Conservation (phyloP, 768 basidiomycete genomes). For the Leccinum imitatum region DNA sequence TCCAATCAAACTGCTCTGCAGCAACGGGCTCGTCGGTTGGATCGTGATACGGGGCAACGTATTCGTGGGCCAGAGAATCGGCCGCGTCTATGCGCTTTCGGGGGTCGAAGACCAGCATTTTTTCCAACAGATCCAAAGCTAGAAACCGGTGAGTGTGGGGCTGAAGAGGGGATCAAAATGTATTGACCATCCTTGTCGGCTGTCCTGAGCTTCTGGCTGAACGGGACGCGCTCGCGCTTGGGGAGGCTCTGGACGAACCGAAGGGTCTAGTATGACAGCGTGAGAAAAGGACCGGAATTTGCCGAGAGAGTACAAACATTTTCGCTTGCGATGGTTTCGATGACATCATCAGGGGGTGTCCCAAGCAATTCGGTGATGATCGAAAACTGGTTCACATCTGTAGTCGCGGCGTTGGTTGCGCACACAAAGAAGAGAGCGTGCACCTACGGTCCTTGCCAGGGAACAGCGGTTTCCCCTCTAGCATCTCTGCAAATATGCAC, state of each 20-base stretch:
- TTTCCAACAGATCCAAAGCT: slow-evolving; percentile 96
- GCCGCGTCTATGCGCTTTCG: slow-evolving; percentile 94
- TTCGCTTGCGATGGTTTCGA: slow-evolving; percentile 96
- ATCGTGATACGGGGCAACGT: slow-evolving; percentile 97
- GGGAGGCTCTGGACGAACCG: slow-evolving; percentile 98
- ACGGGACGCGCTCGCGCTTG: slow-evolving; percentile 93
- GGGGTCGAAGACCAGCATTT: slow-evolving; percentile 99
- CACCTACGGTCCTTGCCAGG: slow-evolving; percentile 98
- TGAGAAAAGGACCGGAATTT: slow-evolving; percentile 11
- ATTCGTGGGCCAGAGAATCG: slow-evolving; percentile 86
- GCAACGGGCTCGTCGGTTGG: slow-evolving; percentile 96
- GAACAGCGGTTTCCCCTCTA: slow-evolving; percentile 97
- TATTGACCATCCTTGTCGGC: slow-evolving; percentile 78
- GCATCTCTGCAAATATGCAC: slow-evolving; percentile 99
- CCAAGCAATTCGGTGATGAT: slow-evolving; percentile 98
- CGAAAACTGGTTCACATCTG: slow-evolving; percentile 99
- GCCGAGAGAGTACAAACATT: slow-evolving; percentile 61
- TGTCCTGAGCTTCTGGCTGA: slow-evolving; percentile 88
- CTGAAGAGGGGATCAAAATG: not conserved
- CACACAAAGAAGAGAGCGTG: not conserved
- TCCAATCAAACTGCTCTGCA: slow-evolving; percentile 96
- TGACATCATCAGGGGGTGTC: slow-evolving; percentile 99
- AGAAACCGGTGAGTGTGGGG: slow-evolving; percentile 5
- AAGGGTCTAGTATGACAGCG: slow-evolving; percentile 64
- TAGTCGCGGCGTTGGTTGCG: not conserved